phyloP scores from a whole-genome alignment of 1,284 basidiomycete species.

The Irpex lacteus region DNA sequence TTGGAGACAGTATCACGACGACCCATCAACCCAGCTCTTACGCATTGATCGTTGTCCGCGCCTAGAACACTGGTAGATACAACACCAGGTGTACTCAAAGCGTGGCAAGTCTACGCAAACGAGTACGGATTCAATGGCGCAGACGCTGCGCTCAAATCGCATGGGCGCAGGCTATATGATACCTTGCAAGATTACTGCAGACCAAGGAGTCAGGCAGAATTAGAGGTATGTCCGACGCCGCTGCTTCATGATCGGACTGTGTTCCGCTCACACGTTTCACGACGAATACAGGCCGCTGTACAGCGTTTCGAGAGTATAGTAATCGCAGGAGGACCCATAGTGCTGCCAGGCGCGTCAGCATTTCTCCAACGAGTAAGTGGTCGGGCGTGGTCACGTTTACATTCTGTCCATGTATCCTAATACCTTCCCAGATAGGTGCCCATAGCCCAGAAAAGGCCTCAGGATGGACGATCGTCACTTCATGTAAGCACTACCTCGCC shows the following conservation, averaged over 20 bases:
- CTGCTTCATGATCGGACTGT: neutral
- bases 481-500: conserved; percentile 40
- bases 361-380: conserved; percentile 46
- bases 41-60: neutral
- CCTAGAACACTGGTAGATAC: conserved; percentile 68
- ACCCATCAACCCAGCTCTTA: conserved; percentile 2
- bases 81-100: conserved; percentile 62
- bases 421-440: conserved; percentile 23
- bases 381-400: neutral
- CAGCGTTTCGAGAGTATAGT: conserved; percentile 65
- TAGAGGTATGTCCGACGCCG: conserved; percentile 41
- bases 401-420: neutral
- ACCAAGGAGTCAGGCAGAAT: conserved; percentile 52
- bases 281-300: conserved; percentile 46
- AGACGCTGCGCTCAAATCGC: conserved; percentile 53
- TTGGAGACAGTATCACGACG: conserved; percentile 9
- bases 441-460: conserved; percentile 30
- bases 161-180: conserved; percentile 73
- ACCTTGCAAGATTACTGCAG: conserved; percentile 68
- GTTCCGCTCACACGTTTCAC: neutral
- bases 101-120: conserved; percentile 59
- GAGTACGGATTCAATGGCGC: conserved; percentile 54
- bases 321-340: conserved; percentile 54
- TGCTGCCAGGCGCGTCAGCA: conserved; percentile 50
- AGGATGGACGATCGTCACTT: conserved; percentile 78